A percentile compares a stretch with the other conserved stretches of the same genome.
Conservation (phyloP, 1,284 basidiomycete genomes). For the Ustilago trichophora region DNA sequence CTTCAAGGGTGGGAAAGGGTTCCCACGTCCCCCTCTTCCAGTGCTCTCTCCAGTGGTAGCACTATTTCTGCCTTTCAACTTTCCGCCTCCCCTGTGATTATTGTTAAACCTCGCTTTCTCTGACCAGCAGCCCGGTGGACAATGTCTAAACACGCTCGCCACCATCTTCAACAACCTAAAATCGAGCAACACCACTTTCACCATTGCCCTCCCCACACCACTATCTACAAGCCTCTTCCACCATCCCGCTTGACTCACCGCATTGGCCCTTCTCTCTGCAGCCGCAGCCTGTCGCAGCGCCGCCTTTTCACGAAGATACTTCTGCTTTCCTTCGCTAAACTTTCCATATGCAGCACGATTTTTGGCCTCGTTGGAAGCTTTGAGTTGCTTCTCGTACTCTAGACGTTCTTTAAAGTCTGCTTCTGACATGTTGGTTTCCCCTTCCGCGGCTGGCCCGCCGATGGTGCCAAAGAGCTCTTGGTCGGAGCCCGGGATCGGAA, state of each 20-base stretch:
- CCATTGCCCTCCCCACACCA: not conserved
- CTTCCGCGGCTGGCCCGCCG: not conserved
- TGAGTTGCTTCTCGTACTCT: conserved; percentile 38
- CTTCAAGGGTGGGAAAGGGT: conserved; percentile 72
- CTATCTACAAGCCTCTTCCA: not conserved
- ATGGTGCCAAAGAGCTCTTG: too few relatives aligned
- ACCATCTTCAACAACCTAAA: conserved; percentile 3
- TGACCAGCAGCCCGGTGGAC: conserved; percentile 13
- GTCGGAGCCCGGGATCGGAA: conserved; percentile 43
- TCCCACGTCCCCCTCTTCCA: conserved; percentile 28
- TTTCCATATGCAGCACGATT: conserved; percentile 56
- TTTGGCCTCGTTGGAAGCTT: conserved; percentile 34
- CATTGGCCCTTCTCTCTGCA: not conserved
- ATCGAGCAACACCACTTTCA: conserved; percentile 15
- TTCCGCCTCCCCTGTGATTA: not conserved
- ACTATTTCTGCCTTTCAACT: not conserved
- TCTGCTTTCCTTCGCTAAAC: conserved; percentile 33
- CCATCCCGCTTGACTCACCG: not conserved
- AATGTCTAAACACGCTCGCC: conserved; percentile 14
- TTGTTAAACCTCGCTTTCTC: not conserved
- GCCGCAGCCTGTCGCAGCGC: conserved; percentile 9
- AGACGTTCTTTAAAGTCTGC: conserved; percentile 33
- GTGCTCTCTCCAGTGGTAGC: not conserved
- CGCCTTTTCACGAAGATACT: conserved; percentile 17
- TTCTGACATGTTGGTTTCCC: conserved; percentile 3